Conservation (phyloP, 768 basidiomycete genomes). For the Boletus fagicola region DNA sequence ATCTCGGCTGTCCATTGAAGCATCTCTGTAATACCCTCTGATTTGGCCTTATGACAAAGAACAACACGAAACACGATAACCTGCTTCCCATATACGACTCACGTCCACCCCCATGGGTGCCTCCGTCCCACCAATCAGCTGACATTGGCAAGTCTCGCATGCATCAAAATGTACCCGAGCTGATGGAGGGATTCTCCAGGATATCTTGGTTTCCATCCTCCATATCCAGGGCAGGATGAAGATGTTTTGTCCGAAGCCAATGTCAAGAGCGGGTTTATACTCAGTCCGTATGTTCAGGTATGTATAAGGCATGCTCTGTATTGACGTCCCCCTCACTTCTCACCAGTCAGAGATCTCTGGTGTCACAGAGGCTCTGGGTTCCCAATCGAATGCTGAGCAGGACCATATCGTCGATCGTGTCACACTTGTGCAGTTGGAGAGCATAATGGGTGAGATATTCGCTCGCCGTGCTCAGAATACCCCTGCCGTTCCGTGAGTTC, state of each 20-base stretch:
- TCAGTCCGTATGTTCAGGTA: constrained; percentile 57
- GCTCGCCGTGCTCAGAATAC: constrained; percentile 55
- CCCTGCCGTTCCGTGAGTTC: constrained; percentile 62
- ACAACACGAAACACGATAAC: constrained; percentile 25
- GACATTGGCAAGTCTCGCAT: constrained; percentile 56
- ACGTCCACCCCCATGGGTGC: constrained; percentile 72
- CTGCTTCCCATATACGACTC: constrained; percentile 57
- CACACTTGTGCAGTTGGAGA: constrained; percentile 60
- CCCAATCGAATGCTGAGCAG: constrained; percentile 28
- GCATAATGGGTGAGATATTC: constrained; percentile 76
- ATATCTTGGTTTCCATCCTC: constrained; percentile 74
- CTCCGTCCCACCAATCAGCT: constrained; percentile 59
- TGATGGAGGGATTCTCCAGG: constrained; percentile 40
- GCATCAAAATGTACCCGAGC: background rate
- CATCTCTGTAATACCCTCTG: background rate
- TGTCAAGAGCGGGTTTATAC: constrained; percentile 63
- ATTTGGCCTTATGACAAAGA: constrained; percentile 21
- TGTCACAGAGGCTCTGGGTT: constrained; percentile 13
- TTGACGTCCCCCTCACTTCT: background rate
- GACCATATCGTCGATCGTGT: constrained; percentile 49
- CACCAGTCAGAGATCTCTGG: constrained; percentile 25
- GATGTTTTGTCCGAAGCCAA: constrained; percentile 63
- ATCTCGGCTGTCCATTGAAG: background rate
- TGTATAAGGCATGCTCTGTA: constrained; percentile 20
- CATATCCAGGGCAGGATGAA: constrained; percentile 71